A percentile compares a stretch with the other conserved stretches of the same genome.
Conservation (phyloP, 2,329 filamentous ascomycete genomes). For the Microdochium trichocladiopsis region DNA sequence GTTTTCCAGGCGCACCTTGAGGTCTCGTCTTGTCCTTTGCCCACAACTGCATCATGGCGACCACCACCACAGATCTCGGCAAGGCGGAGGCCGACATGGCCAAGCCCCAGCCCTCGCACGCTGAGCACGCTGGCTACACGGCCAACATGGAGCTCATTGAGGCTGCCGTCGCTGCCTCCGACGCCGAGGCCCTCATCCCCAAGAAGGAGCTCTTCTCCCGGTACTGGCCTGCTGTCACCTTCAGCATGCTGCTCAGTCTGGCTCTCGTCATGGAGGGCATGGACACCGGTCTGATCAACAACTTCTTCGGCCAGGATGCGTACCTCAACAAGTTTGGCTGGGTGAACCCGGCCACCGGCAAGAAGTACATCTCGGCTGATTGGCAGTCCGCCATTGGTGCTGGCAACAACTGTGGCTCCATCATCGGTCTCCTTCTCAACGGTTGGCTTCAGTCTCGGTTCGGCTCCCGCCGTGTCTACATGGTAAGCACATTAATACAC, state of each 20-base stretch:
- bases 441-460: slow-evolving; percentile 29
- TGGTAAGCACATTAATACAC: slow-evolving; percentile 8
- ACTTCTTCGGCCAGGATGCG: slow-evolving; percentile 26
- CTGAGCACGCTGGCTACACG: slow-evolving; percentile 13
- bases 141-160: slow-evolving; percentile 22
- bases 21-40: background rate
- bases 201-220: slow-evolving; percentile 21
- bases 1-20: background rate
- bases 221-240: slow-evolving; percentile 20
- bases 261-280: slow-evolving; percentile 23
- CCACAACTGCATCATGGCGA: background rate
- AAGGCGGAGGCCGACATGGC: background rate
- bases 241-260: slow-evolving; percentile 20
- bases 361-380: slow-evolving; percentile 30
- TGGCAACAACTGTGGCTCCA: slow-evolving; percentile 30
- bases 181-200: slow-evolving; percentile 18
- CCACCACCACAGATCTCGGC: background rate
- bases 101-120: slow-evolving; percentile 6
- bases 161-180: slow-evolving; percentile 19
- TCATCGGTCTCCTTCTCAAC: slow-evolving; percentile 33
- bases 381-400: slow-evolving; percentile 37
- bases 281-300: slow-evolving; percentile 30
- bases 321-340: slow-evolving; percentile 25
- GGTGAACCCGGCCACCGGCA: slow-evolving; percentile 17
- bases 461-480: slow-evolving; percentile 27